Evolutionary conservation across 2,329 filamentous ascomycete species (phyloP), one percentile per base, ranked within the genome.

Genomic region (Aspergillus sclerotialis): DNA sequence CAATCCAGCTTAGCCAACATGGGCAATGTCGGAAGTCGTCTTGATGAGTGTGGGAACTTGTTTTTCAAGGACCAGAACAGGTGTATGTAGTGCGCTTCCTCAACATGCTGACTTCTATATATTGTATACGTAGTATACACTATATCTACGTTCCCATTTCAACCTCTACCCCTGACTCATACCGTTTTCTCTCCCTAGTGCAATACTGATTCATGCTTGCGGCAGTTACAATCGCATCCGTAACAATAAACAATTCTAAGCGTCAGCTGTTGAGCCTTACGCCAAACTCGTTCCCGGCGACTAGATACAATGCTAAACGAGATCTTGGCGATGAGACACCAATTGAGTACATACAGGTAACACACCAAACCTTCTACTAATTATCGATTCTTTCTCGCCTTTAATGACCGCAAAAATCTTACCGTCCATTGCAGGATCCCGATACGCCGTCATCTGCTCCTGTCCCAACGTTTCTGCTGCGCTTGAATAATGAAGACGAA

Each of bases 291-390:
- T 96, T 84, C 56, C 92, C 92, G 45, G 85, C 89, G 26, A 82
- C 80, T 37, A 79, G 81, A 69, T 78, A 92, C 56, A 73, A 70
- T 47, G 85, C 80, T 30, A 81, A 76, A 54, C 80, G 84, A 53
- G 78, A 88, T 26, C 44, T 70, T 15, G 80, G 81, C 50, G 90
- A 98, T 57, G 77, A 78, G 42, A 70, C 72, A 36, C 80, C 85
- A 6, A 72, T 95, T 46, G 90, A 96, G 67, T 98, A 87, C 65
- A 77, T 98, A 28, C 90, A 94, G 79, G 89, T 94, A 70, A 44
- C 29, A 68, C 62, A 30, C 28, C 23, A 24, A 17, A 31, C 16
- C 17, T 32, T 10, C 11, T 29, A 17, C 21, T 32, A 33, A 35
- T 35, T 37, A 32, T 33, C 5, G 39, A 28, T 37, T 42, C 33